Conservation (phyloP, 2,329 filamentous ascomycete genomes). For the Penicillium sp. region DNA sequence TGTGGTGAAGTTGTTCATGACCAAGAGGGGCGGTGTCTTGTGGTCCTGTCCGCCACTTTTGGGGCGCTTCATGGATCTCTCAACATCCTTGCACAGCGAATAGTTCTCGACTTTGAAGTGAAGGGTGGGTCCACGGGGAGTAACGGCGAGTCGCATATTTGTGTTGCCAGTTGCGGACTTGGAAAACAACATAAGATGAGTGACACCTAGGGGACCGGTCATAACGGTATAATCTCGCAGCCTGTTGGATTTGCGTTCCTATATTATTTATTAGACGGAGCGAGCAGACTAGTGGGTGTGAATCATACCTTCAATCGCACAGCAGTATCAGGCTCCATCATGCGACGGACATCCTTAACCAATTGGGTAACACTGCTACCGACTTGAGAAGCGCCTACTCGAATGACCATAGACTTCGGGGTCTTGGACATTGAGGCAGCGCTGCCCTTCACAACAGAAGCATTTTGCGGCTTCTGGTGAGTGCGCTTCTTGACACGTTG, state of each 20-base stretch:
- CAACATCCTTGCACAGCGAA: constrained; percentile 87
- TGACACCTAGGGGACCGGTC: constrained; percentile 90
- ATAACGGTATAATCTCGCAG: constrained; percentile 92
- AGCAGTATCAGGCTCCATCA: constrained; percentile 96
- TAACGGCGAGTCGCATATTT: constrained; percentile 82
- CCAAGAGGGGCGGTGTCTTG: constrained; percentile 79
- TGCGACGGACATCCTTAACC: constrained; percentile 82
- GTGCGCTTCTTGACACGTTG: constrained; percentile 85
- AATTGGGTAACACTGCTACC: constrained; percentile 88
- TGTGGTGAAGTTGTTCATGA: constrained; percentile 96
- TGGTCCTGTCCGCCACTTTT: constrained; percentile 82
- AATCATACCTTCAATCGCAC: constrained; percentile 68
- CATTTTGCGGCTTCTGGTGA: constrained; percentile 67
- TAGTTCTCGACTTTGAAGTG: constrained; percentile 95
- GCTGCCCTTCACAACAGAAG: constrained; percentile 52
- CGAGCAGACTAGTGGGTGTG: neutral
- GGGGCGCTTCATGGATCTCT: constrained; percentile 78
- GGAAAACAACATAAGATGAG: constrained; percentile 90
- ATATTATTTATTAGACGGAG: constrained; percentile 12
- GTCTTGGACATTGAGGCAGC: constrained; percentile 64
- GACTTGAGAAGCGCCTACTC: constrained; percentile 90
- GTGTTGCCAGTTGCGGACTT: constrained; percentile 87
- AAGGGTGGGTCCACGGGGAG: constrained; percentile 86
- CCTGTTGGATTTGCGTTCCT: constrained; percentile 82
- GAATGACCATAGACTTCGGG: constrained; percentile 98